phyloP scores from a whole-genome alignment of 495 filamentous ascomycete species.

The Bathelium albidoporum region DNA sequence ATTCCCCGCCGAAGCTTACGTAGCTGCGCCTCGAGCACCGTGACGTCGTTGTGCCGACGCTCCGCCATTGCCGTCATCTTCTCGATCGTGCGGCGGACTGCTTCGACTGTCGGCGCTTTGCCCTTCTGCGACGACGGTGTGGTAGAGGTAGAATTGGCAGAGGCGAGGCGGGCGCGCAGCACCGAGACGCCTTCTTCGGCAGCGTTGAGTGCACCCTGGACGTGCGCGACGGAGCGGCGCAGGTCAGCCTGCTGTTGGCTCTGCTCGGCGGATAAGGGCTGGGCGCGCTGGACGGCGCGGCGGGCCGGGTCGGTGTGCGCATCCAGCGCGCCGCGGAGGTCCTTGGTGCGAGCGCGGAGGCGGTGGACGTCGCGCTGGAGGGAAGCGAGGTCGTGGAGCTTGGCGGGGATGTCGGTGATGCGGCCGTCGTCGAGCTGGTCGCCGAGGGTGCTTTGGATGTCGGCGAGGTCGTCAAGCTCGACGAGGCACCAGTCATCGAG shows the following conservation, averaged over 20 bases:
- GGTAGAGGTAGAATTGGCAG: slow-evolving; percentile 33
- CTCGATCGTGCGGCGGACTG: slow-evolving; percentile 76
- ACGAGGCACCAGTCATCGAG: slow-evolving; percentile 57
- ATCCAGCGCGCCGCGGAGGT: slow-evolving; percentile 60
- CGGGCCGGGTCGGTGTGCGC: slow-evolving; percentile 53
- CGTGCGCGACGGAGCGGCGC: slow-evolving; percentile 53
- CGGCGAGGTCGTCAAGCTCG: slow-evolving; percentile 55
- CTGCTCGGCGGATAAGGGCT: slow-evolving; percentile 75
- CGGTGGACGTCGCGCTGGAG: slow-evolving; percentile 55
- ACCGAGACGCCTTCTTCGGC: slow-evolving; percentile 72
- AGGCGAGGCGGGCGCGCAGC: slow-evolving; percentile 68
- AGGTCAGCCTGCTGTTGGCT: slow-evolving; percentile 71
- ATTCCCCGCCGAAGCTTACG: slow-evolving; percentile 48
- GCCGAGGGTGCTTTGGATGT: slow-evolving; percentile 44
- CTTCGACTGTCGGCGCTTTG: slow-evolving; percentile 74
- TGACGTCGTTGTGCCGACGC: slow-evolving; percentile 75
- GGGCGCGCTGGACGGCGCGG: slow-evolving; percentile 45
- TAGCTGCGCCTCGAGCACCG: slow-evolving; percentile 79
- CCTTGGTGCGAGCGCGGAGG: slow-evolving; percentile 58
- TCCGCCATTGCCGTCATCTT: slow-evolving; percentile 91
- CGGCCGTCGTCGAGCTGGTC: slow-evolving; percentile 53
- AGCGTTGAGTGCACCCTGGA: slow-evolving; percentile 64
- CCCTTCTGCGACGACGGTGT: slow-evolving; percentile 31
- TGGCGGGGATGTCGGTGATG: slow-evolving; percentile 52
- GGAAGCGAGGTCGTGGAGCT: slow-evolving; percentile 49